Evolutionary conservation across 371 early-diverging fungal genomes (phyloP).

Genomic region (Circinella umbellata): DNA sequence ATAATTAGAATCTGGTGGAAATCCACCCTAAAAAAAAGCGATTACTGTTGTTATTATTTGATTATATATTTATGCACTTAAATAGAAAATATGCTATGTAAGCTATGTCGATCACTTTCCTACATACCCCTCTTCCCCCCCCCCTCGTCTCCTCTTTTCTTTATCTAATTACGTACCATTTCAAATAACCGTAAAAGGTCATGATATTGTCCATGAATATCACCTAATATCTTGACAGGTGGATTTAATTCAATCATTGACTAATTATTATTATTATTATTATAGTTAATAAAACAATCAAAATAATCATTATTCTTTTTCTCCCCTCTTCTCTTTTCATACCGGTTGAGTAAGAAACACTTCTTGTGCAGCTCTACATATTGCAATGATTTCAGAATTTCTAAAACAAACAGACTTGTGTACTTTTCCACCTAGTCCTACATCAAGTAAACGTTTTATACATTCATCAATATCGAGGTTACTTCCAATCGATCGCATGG

Average conservation of each 20-base stretch:
- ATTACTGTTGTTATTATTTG: background rate
- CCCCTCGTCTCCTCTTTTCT: too few relatives aligned
- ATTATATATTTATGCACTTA: too few relatives aligned
- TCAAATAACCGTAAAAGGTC: conserved; percentile 90
- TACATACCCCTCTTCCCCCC: too few relatives aligned
- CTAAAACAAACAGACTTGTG: conserved; percentile 76
- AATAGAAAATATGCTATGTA: too few relatives aligned
- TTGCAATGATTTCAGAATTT: conserved; percentile 82
- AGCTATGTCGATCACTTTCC: too few relatives aligned
- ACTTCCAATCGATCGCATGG: conserved; percentile 35
- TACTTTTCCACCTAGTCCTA: conserved; percentile 70
- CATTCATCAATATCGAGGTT: conserved; percentile 82
- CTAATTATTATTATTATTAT: background rate
- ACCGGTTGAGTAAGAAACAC: conserved; percentile 88
- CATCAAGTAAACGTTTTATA: conserved; percentile 76
- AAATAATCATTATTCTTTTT: too few relatives aligned
- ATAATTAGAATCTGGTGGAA: conserved; percentile 89
- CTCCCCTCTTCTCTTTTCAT: background rate
- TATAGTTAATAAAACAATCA: too few relatives aligned
- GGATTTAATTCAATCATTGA: conserved; percentile 91
- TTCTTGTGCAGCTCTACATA: conserved; percentile 87
- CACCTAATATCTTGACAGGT: conserved; percentile 93
- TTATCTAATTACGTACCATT: conserved; percentile 34
- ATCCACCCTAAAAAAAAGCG: conserved; percentile 61
- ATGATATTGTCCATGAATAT: conserved; percentile 93